Evolutionary conservation across 148 eudicot species (phyloP).

Genomic region (Polygonum maritimum): DNA sequence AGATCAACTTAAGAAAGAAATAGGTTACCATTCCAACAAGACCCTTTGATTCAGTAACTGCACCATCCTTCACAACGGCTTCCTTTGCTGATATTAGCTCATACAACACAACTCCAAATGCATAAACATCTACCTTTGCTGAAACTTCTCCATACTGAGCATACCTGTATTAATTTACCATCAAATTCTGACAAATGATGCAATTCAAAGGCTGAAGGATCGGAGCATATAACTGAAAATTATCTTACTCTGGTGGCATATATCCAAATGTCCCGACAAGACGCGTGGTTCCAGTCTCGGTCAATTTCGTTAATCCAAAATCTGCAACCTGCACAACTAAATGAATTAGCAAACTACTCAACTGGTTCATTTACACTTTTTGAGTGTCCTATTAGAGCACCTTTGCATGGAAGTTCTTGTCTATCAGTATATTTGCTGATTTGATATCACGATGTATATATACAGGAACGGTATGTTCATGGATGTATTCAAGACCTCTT

Average conservation of each 20-base stretch:
- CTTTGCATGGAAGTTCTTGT: constrained; percentile 76
- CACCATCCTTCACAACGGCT: constrained; percentile 54
- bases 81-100: constrained; percentile 87
- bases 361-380: background rate
- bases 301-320: constrained; percentile 85
- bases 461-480: constrained; percentile 89
- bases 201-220: background rate
- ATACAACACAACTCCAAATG: constrained; percentile 87
- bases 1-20: background rate
- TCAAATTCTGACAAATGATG: background rate
- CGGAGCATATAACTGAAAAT: constrained; percentile 1
- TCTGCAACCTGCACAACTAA: constrained; percentile 71
- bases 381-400: constrained; percentile 18
- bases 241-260: constrained; percentile 96
- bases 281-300: constrained; percentile 72
- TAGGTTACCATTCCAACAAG: constrained; percentile 62
- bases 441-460: constrained; percentile 95
- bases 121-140: constrained; percentile 84
- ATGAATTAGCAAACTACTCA: background rate
- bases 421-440: constrained; percentile 84
- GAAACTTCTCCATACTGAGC: constrained; percentile 85
- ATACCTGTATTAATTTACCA: constrained; percentile 51
- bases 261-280: constrained; percentile 98
- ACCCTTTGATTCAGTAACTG: constrained; percentile 42
- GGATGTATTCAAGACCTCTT: constrained; percentile 95